Conservation (phyloP, 345 rosid genomes). For the Excoecaria cochinchinensis region DNA sequence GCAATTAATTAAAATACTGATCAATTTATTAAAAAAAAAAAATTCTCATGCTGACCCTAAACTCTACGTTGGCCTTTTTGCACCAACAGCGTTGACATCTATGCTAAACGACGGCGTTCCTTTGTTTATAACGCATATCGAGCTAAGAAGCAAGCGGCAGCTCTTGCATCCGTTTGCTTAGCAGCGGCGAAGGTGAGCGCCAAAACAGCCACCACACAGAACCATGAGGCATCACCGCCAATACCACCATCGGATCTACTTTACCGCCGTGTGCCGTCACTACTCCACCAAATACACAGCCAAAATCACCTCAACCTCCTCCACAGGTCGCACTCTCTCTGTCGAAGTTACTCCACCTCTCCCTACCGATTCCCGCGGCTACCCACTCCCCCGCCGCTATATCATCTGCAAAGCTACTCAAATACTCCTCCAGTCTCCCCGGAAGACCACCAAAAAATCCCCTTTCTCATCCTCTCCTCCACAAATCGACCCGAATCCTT, state of each 20-base stretch:
- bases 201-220: not conserved
- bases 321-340: constrained; percentile 70
- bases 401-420: constrained; percentile 70
- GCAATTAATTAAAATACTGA: too few species aligned
- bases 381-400: constrained; percentile 71
- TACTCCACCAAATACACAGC: constrained; percentile 75
- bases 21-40: too few species aligned
- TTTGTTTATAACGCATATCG: too few species aligned
- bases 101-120: too few species aligned
- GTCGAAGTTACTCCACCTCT: constrained; percentile 65
- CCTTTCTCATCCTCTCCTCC: constrained; percentile 9
- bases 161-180: too few species aligned
- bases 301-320: constrained; percentile 69
- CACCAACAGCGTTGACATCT: too few species aligned
- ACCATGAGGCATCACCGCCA: not conserved
- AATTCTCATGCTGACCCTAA: too few species aligned
- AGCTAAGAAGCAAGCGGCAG: too few species aligned
- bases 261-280: constrained; percentile 30
- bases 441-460: constrained; percentile 6
- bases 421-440: constrained; percentile 42
- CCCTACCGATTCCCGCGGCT: constrained; percentile 69
- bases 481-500: constrained; percentile 24
- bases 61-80: too few species aligned
- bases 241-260: not conserved
- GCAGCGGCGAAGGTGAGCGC: not conserved